A percentile compares a stretch with the other conserved stretches of the same genome.
Evolutionary conservation across 371 early-diverging fungal genomes (phyloP).

Genomic region (Parasitella parasitica): DNA sequence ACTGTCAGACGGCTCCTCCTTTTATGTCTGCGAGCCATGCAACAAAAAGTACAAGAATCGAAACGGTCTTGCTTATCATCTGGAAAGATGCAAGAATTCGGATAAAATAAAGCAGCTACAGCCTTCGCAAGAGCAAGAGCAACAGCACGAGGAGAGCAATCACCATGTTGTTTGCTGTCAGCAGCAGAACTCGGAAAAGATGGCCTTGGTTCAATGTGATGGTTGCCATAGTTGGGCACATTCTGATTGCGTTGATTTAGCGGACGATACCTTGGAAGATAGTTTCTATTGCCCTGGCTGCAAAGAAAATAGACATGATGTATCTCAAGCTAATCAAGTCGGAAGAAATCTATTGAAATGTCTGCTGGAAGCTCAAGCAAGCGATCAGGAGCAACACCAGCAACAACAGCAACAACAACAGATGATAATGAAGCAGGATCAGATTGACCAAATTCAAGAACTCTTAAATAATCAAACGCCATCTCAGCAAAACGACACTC

Average conservation of each 20-base stretch:
- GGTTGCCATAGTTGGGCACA: constrained; percentile 50
- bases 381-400: neutral
- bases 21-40: constrained; percentile 48
- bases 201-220: constrained; percentile 54
- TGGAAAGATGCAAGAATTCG: constrained; percentile 39
- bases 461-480: neutral
- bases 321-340: neutral
- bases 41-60: constrained; percentile 48
- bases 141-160: neutral
- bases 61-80: constrained; percentile 42
- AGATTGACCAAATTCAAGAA: constrained; percentile 2
- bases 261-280: constrained; percentile 25
- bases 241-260: constrained; percentile 42
- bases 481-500: neutral
- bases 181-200: constrained; percentile 34
- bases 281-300: neutral
- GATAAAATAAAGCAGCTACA: neutral
- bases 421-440: neutral
- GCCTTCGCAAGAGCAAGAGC: neutral
- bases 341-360: constrained; percentile 13
- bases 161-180: neutral
- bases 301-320: neutral
- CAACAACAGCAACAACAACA: neutral
- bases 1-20: constrained; percentile 33
- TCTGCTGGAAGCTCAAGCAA: constrained; percentile 15